Base-by-base conservation (phyloP, 2,329 filamentous ascomycete species). In the Macrophomina tecta region DNA sequence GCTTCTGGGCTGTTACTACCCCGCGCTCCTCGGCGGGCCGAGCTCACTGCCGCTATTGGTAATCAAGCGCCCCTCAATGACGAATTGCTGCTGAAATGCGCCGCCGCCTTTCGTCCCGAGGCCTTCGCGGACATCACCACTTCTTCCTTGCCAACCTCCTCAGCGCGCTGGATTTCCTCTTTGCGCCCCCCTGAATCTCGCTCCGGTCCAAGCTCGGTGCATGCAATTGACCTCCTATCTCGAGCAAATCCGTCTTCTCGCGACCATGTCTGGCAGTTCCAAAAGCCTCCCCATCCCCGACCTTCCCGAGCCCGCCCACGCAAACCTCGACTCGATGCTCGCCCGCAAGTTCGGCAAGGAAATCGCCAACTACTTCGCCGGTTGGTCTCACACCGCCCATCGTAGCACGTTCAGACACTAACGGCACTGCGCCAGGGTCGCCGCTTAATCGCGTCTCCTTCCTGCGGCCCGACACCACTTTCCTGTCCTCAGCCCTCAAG, bases 361-460 rank as follows among this genome's bases (percentile, higher is more conserved):
- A 79, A 84, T 92, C 69, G 86, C 90, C 75, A 95, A 94, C 80
- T 95, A 95, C 86, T 95, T 94, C 80, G 88, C 91, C 60, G 84
- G 81, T 81, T 62, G 49, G 45, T 30, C 11, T 28, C 12, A 18
- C 5, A 40, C 12, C 28, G n/a, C 23, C 9, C 30, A 34, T 49
- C 40, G 28, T 30, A 32, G 45, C 49, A 23, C 56, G 46, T 46
- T 28, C 62, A 38, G 48, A 56, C 42, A 52, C n/a, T 69, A 55
- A 69, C 66, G 38, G 38, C 38, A 46, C 2, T 40, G 16, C 66
- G 38, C 60, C 68, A 82, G 90, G 91, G 71, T 90, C 87, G 65
- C 90, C 89, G 6, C 80, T 94, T 67, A 94, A 95, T 81, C 89
- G 92, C 53, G 86, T 94, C 55, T 92, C 90, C 16, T 95, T 94